Evolutionary conservation across 345 rosid genomes (phyloP).

Genomic region (Carallia brachiata): DNA sequence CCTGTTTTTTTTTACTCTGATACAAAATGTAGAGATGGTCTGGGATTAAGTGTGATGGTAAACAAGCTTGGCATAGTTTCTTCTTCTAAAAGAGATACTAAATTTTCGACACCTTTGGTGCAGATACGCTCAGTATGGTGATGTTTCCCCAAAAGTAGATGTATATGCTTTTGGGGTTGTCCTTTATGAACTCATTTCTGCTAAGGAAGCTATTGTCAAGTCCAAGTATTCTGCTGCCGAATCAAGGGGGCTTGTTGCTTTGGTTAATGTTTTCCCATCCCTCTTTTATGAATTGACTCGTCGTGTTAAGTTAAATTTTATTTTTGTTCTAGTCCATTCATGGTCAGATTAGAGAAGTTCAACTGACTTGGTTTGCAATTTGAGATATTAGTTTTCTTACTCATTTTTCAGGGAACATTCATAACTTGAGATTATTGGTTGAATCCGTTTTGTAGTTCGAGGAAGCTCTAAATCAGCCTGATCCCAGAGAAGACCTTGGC

Average conservation of each 20-base stretch:
- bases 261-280: constrained; percentile 49
- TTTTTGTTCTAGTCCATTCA: background rate
- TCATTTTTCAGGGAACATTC: background rate
- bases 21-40: background rate
- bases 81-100: no score
- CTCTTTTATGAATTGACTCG: background rate
- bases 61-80: no score
- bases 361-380: background rate
- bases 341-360: no score
- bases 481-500: constrained; percentile 53
- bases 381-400: background rate
- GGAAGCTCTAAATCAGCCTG: constrained; percentile 56
- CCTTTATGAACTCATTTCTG: constrained; percentile 89
- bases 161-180: constrained; percentile 97
- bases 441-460: constrained; percentile 51
- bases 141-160: constrained; percentile 87
- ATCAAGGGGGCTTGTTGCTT: constrained; percentile 77
- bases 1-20: background rate
- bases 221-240: constrained; percentile 43
- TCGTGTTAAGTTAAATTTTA: background rate
- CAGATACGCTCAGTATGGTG: constrained; percentile 86
- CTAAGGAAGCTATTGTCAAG: constrained; percentile 85
- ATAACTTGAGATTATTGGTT: background rate
- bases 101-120: background rate
- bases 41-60: no score